Percentiles rank a stretch among this genome's conserved stretches.
Conservation (phyloP, 805 yeast species). For the Maudiozyma pseudohumilis region DNA sequence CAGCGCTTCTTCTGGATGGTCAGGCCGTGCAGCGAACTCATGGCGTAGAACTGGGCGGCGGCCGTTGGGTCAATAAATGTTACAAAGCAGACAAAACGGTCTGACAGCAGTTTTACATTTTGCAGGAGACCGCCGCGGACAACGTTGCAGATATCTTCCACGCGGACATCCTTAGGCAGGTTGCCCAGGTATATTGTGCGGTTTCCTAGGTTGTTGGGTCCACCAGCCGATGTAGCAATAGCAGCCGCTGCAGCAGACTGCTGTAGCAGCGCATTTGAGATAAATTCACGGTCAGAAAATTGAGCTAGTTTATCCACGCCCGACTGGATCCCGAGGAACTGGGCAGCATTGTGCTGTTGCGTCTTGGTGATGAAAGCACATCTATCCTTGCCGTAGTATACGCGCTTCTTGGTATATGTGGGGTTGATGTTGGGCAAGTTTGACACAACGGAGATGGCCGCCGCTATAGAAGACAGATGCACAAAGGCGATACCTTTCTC, state of each 20-base stretch:
- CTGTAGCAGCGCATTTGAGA: constrained; percentile 70
- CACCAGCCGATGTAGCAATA: constrained; percentile 90
- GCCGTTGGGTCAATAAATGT: constrained; percentile 95
- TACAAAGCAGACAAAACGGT: constrained; percentile 85
- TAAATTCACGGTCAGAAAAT: constrained; percentile 48
- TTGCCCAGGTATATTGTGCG: constrained; percentile 88
- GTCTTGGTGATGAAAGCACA: constrained; percentile 91
- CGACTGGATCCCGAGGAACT: constrained; percentile 77
- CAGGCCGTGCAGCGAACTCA: constrained; percentile 83
- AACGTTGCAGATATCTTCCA: constrained; percentile 91
- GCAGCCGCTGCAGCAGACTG: constrained; percentile 98
- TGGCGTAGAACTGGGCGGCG: constrained; percentile 94
- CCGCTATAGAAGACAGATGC: constrained; percentile 75
- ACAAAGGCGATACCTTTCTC: constrained; percentile 85
- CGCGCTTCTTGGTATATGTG: constrained; percentile 65
- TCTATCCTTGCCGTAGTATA: constrained; percentile 88
- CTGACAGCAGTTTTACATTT: constrained; percentile 67
- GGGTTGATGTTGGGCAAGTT: constrained; percentile 54
- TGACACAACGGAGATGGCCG: constrained; percentile 81
- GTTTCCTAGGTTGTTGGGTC: constrained; percentile 83
- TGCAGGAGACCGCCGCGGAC: constrained; percentile 92
- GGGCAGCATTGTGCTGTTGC: constrained; percentile 95
- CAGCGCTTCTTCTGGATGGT: constrained; percentile 78
- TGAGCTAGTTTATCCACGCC: constrained; percentile 75
- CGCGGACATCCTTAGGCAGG: constrained; percentile 76